These are phyloP conservation scores for Plasmodium cynomolgi DNA, from an alignment of 169 alveolate species.

Conservation along the genomic window DNA sequence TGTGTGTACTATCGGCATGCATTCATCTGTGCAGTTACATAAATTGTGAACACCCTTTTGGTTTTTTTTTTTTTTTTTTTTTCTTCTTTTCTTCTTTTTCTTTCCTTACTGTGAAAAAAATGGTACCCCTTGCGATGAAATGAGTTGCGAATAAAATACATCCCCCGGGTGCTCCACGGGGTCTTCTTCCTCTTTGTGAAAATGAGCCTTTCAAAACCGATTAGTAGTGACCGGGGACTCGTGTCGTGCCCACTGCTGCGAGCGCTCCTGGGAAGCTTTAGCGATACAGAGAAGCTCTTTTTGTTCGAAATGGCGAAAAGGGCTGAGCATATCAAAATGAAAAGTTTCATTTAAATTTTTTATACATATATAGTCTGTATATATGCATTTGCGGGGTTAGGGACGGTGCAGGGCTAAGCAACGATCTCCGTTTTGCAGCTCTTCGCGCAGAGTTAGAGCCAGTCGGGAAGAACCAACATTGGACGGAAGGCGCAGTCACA, in stretches of 20 bases:
- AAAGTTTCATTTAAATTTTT: constrained; percentile 57
- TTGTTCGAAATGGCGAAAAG: constrained; percentile 24
- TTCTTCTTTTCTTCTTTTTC: neutral
- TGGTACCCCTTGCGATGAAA: neutral
- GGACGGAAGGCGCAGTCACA: neutral
- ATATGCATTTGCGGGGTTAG: neutral
- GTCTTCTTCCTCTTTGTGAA: neutral
- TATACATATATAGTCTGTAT: constrained; percentile 10
- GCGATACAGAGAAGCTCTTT: constrained; percentile 1
- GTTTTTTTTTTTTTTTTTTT: neutral
- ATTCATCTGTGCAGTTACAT: neutral
- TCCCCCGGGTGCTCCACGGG: constrained; percentile 7
- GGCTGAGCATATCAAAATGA: constrained; percentile 5
- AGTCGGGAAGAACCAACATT: neutral
- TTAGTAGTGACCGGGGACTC: neutral
- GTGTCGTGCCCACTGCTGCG: neutral
- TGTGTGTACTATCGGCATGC: neutral
- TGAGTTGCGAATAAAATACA: constrained; percentile 37
- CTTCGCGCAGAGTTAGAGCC: neutral
- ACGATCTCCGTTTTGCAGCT: neutral
- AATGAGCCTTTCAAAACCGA: neutral
- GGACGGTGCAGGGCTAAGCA: neutral
- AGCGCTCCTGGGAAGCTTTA: neutral
- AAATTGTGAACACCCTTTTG: neutral
- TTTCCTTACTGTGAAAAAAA: constrained; percentile 18